Conservation (phyloP, 768 basidiomycete genomes). For the Kwoniella europaea region DNA sequence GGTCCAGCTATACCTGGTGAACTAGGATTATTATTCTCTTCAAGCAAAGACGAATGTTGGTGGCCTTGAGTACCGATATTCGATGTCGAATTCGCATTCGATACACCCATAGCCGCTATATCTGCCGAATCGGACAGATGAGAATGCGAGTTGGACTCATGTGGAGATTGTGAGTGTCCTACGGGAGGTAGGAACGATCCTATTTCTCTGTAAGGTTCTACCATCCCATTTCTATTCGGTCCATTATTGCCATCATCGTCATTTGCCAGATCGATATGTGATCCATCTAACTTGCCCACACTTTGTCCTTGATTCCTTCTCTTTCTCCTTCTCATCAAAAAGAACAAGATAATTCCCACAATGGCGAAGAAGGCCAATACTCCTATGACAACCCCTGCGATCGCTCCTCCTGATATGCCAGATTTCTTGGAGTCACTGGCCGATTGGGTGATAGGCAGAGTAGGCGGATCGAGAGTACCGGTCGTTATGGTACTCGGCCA, state of each 20-base stretch:
- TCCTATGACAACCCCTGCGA: constrained; percentile 49
- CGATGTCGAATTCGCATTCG: background rate
- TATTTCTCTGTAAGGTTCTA: constrained; percentile 39
- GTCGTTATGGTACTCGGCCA: constrained; percentile 45
- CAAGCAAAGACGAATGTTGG: constrained; percentile 10
- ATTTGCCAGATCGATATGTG: constrained; percentile 24
- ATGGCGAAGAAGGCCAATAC: constrained; percentile 29
- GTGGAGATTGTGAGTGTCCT: background rate
- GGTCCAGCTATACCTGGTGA: constrained; percentile 33
- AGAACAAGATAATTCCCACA: constrained; percentile 24
- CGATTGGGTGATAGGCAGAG: constrained; percentile 25
- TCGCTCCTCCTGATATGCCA: constrained; percentile 30
- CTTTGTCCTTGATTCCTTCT: constrained; percentile 4
- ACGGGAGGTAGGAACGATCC: constrained; percentile 16
- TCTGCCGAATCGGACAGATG: background rate
- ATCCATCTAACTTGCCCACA: background rate
- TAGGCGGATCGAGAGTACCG: constrained; percentile 31
- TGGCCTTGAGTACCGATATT: background rate
- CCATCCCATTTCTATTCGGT: constrained; percentile 23
- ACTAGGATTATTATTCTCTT: constrained; percentile 1
- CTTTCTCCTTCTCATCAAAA: constrained; percentile 31
- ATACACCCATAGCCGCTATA: no score
- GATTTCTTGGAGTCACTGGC: background rate
- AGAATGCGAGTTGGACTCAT: background rate
- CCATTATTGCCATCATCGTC: constrained; percentile 11